Evolutionary conservation across 75 land plant genomes (phyloP).

Genomic region (Picea sitchensis): DNA sequence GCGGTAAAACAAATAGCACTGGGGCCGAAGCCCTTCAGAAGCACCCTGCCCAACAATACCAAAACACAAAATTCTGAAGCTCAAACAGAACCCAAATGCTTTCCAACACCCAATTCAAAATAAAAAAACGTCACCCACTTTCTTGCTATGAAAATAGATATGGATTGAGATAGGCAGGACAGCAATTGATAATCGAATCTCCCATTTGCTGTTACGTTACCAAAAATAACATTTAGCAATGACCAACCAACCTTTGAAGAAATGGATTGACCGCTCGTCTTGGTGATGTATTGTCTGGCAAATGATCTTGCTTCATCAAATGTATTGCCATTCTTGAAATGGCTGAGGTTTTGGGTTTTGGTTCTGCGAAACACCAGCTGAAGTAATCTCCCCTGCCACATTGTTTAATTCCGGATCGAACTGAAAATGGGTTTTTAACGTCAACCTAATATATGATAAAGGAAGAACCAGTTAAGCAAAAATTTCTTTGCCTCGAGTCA

Average conservation of each 20-base stretch:
- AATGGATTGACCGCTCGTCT: not conserved
- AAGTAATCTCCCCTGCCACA: constrained; percentile 1
- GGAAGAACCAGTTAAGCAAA: too few relatives aligned
- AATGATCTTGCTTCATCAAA: constrained; percentile 1
- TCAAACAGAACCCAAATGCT: not conserved
- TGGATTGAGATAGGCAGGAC: not conserved
- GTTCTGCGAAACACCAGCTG: not conserved
- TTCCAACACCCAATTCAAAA: not conserved
- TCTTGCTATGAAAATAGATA: not conserved
- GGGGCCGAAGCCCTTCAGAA: not conserved
- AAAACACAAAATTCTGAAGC: not conserved
- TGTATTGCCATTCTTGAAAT: not conserved
- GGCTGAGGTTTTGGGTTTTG: constrained; percentile 7
- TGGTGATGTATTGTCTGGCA: not conserved
- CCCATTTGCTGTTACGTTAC: not conserved
- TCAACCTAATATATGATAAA: too few relatives aligned
- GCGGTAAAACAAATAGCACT: constrained; percentile 1
- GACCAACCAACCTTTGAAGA: not conserved
- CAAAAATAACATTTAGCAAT: not conserved
- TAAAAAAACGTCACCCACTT: too few relatives aligned
- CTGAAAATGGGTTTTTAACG: too few relatives aligned
- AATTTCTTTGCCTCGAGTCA: too few relatives aligned
- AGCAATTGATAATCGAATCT: not conserved
- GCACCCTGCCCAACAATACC: constrained; percentile 1
- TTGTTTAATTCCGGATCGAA: not conserved